Percentiles rank a stretch among this genome's conserved stretches.
These are phyloP conservation scores for Otatea glauca DNA, from an alignment of 176 grass and related monocot genomes.

Conservation along the genomic window DNA sequence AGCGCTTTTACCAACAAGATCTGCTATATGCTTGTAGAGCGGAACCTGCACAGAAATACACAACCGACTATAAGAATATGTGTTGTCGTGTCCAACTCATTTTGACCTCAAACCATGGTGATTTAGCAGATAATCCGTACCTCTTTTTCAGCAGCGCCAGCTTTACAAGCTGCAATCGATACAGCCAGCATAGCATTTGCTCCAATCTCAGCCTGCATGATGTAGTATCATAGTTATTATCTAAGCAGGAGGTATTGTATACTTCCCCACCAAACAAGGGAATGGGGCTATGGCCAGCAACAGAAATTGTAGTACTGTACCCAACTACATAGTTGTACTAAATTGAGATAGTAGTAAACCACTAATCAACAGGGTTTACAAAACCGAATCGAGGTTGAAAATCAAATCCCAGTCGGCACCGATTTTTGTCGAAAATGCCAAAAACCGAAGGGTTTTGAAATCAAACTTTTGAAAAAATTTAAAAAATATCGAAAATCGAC, in stretches of 20 bases:
- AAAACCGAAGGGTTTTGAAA: too few relatives aligned
- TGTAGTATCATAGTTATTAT: constrained; percentile 20
- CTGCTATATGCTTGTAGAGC: constrained; percentile 94
- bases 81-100: not conserved
- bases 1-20: constrained; percentile 86
- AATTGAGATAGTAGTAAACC: constrained; percentile 12
- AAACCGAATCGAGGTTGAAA: too few relatives aligned
- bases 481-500: too few relatives aligned
- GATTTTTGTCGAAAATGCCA: too few relatives aligned
- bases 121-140: constrained; percentile 37
- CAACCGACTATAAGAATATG: constrained; percentile 34
- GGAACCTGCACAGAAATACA: constrained; percentile 64
- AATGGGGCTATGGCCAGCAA: not conserved
- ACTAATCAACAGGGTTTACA: not conserved
- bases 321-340: not conserved
- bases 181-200: constrained; percentile 92
- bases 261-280: not conserved
- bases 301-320: not conserved
- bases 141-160: constrained; percentile 98
- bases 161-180: constrained; percentile 97
- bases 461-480: too few relatives aligned
- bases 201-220: constrained; percentile 74
- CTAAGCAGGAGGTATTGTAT: not conserved
- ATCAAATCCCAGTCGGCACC: too few relatives aligned
- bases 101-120: not conserved